A percentile compares a stretch with the other conserved stretches of the same genome.
Conservation (phyloP, 1,284 basidiomycete species). For the Tetrapyrgos nigripes region DNA sequence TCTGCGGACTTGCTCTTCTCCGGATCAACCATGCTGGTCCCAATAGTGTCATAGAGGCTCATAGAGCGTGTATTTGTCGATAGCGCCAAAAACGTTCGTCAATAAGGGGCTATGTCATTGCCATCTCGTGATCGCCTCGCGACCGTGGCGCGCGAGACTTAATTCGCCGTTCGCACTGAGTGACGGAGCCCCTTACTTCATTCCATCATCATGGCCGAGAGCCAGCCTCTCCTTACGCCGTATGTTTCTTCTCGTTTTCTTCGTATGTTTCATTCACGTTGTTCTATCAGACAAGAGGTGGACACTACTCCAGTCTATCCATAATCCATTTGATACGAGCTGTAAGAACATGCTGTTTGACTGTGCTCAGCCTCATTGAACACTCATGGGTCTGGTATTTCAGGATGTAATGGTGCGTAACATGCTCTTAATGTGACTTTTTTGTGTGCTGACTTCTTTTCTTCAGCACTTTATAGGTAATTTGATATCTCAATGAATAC, state of each 20-base stretch:
- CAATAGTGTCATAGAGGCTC: too few species aligned
- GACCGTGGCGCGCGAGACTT: too few species aligned
- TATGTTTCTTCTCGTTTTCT: not conserved
- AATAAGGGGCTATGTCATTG: too few species aligned
- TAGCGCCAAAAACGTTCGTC: too few species aligned
- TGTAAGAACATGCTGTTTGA: conserved; percentile 40
- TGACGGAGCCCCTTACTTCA: not conserved
- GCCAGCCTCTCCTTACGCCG: conserved; percentile 17
- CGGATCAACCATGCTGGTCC: too few species aligned
- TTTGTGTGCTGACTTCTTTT: not conserved
- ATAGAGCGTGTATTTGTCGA: too few species aligned
- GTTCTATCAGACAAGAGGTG: conserved; percentile 50
- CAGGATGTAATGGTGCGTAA: conserved; percentile 66
- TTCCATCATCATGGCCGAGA: conserved; percentile 12
- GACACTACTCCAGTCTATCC: conserved; percentile 71
- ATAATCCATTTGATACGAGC: conserved; percentile 72
- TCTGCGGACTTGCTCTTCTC: too few species aligned
- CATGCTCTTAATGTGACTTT: conserved; percentile 1
- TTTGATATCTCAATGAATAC: conserved; percentile 19
- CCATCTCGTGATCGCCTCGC: too few species aligned
- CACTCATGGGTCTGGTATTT: conserved; percentile 8
- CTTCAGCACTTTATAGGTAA: conserved; percentile 67
- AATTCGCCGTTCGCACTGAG: too few species aligned
- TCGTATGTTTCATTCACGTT: not conserved
- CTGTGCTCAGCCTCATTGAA: conserved; percentile 4